A percentile compares a stretch with the other conserved stretches of the same genome.
These are phyloP conservation scores for Fusarium sublunatum DNA, from an alignment of 2,329 filamentous ascomycete genomes.

Conservation along the genomic window DNA sequence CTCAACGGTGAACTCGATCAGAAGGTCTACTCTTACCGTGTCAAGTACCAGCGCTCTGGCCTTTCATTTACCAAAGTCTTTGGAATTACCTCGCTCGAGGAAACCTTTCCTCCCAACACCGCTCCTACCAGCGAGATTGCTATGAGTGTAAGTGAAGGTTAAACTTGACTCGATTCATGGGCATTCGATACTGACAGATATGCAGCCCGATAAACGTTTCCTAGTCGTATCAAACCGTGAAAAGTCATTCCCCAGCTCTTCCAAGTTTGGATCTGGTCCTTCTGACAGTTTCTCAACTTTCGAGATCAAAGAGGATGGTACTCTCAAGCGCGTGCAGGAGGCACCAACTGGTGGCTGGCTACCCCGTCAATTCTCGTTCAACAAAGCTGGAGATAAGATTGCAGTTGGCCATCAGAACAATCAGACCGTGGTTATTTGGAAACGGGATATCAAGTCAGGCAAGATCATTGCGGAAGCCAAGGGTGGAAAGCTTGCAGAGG, in stretches of 20 bases:
- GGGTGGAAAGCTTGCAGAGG: conserved; percentile 39
- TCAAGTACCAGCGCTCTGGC: conserved; percentile 27
- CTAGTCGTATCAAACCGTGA: conserved; percentile 41
- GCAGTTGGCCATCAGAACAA: conserved; percentile 43
- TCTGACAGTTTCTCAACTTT: conserved; percentile 42
- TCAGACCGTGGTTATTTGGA: conserved; percentile 41
- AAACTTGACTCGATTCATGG: rapidly evolving
- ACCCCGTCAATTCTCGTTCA: conserved; percentile 42
- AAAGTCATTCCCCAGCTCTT: conserved; percentile 38
- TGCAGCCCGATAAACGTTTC: conserved; percentile 38
- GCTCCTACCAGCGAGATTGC: conserved; percentile 43
- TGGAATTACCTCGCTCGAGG: conserved; percentile 36
- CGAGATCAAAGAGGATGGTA: conserved; percentile 35
- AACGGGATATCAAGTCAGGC: conserved; percentile 34
- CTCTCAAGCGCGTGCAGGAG: conserved; percentile 31
- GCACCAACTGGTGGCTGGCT: conserved; percentile 40
- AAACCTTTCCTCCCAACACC: conserved; percentile 26
- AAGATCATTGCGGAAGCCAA: conserved; percentile 38
- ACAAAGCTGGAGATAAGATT: conserved; percentile 41
- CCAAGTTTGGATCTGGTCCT: conserved; percentile 22
- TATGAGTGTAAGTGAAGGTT: conserved; percentile 32
- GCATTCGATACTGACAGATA: background rate
- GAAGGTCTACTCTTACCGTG: conserved; percentile 42
- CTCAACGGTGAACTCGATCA: conserved; percentile 42
- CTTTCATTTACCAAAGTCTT: conserved; percentile 40